Evolutionary conservation across 106 monocot species (phyloP), one percentile per base, ranked within the genome.

Genomic region (Phalaenopsis equestris): DNA sequence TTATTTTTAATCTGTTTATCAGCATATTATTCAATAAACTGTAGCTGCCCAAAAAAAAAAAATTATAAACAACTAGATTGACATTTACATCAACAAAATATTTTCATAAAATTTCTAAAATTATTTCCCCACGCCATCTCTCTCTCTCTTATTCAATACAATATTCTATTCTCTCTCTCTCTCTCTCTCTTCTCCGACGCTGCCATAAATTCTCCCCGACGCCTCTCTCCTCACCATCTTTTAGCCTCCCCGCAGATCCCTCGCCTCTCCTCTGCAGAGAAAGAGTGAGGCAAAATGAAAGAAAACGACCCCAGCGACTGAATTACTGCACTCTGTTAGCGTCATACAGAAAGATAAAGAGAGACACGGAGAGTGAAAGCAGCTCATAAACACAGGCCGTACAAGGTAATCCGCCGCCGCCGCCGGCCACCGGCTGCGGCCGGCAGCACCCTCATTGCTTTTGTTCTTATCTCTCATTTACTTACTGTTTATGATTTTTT

Each of bases 201-300:
- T 47, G 49, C 48, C 46, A 52, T 76, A 76, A 76, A 76, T 76
- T 49, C 15, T 15, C 30, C 42, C 11, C 24, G 30, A 23, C 21
- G 76, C 24, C 4, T 18, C 47, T 76, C 76, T 49, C 12, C 76
- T 76, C 76, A 76, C 24, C 76, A 49, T 76, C 76, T 76, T 76
- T 76, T 19, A 46, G 76, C 76, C 48, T 76, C 76, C 76, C 24
- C 49, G 76, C 49, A 49, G 76, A 49, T 49, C 76, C 11, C 47
- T 49, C 49, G 76, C 76, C 24, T 48, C 4, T 8, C 52, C 30
- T 8, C 49, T n/a, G 48, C 10, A 47, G 75, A 76, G 76, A 76
- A 45, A 45, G 41, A 30, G 15, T 16, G 14, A 65, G 64, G 64
- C 64, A 65, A 65, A 65, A 8, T 23, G 38, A 72, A 72, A 0